Base-by-base conservation (phyloP, 202 grass and related monocot genomes). In the Carex sylvatica region DNA sequence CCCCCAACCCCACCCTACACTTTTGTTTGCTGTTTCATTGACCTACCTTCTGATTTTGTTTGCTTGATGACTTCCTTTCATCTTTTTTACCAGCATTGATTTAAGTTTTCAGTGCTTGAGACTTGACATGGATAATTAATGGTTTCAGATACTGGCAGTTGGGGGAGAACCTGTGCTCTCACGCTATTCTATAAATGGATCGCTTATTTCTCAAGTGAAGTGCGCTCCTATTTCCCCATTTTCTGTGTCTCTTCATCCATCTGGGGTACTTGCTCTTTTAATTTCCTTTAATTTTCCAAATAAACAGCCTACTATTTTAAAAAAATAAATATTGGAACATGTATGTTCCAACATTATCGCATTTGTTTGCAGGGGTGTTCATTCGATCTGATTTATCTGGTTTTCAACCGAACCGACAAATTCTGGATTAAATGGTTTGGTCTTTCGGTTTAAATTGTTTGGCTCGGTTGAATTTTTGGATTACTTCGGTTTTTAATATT, bases 151-250 rank as follows among this genome's bases (percentile, higher is more conserved):
- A 84, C 80, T 93, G 62, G 91, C 86, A 30, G 92, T 92, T 65
- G 96, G 92, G 49, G 89, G 92, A 77, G 96, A 99, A 56, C 96
- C 89, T 81, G 35, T 86, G 42, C 91, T 99, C n/a, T 89, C 85
- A 58, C 88, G 85, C 81, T 90, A 91, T 67, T 84, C 87, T 69
- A 91, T 98, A 70, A 90, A 89, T 10, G 88, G 92, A 59, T 23
- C 61, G 46, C 83, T 87, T 91, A 88, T 93, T 89, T 95, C 89
- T 12, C 91, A 95, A 92, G 88, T 98, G 79, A 93, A 98, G 70
- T 98, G 91, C 15, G 96, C 96, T 72, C 90, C 91, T 80, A 83
- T 81, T 11, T 98, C 88, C 2, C 86, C 91, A 42, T 98, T 98
- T 88, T 98, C 91, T 1, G 23, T 95, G 65, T 87, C 92, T 40